Percentiles rank a stretch among this genome's conserved stretches.
These are phyloP conservation scores for Crithidia bombi DNA, from an alignment of 208 protist species.

Conservation along the genomic window DNA sequence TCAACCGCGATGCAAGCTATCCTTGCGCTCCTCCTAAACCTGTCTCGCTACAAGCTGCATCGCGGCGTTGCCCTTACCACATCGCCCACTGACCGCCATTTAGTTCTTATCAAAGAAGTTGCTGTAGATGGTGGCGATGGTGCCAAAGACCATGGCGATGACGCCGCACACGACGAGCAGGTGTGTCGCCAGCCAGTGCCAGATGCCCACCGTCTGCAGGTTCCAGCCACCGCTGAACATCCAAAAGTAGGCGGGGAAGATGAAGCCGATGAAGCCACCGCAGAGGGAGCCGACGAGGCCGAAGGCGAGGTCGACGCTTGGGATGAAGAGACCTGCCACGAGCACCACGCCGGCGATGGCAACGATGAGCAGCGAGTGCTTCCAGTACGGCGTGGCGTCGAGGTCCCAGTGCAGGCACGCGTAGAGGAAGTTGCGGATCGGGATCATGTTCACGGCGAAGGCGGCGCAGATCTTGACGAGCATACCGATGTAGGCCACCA, in stretches of 20 bases:
- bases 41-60: no score
- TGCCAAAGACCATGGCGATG: constrained; percentile 63
- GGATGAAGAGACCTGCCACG: constrained; percentile 53
- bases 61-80: no score
- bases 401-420: constrained; percentile 52
- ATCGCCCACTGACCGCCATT: neutral
- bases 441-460: constrained; percentile 56
- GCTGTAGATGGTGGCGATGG: constrained; percentile 34
- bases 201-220: constrained; percentile 30
- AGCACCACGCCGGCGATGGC: constrained; percentile 40
- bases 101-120: constrained; percentile 29
- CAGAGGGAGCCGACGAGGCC: constrained; percentile 56
- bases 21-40: no score
- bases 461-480: constrained; percentile 63
- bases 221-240: constrained; percentile 60
- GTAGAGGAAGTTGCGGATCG: constrained; percentile 43
- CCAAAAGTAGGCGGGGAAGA: constrained; percentile 58
- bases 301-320: constrained; percentile 56
- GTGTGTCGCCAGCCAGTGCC: constrained; percentile 50
- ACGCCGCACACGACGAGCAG: constrained; percentile 53
- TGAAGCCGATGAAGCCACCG: constrained; percentile 63
- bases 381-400: constrained; percentile 49
- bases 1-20: no score
- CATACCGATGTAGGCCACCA: constrained; percentile 52
- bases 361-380: constrained; percentile 45